Percentiles rank a stretch among this genome's conserved stretches.
phyloP scores from a whole-genome alignment of 371 early-diverging fungal genomes.

The Mortierella sp. region DNA sequence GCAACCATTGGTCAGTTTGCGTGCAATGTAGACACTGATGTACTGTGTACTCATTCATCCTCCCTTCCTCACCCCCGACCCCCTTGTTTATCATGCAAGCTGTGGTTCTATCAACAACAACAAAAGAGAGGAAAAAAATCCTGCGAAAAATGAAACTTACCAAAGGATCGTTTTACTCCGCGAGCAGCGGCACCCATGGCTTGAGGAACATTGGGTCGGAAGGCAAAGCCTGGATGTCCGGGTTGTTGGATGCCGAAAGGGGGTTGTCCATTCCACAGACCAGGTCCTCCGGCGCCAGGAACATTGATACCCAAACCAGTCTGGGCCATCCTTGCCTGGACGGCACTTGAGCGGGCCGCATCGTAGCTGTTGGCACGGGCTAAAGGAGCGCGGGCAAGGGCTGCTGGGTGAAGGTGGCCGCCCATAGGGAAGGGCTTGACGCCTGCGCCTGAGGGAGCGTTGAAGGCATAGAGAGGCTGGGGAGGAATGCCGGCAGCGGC shows the following conservation, averaged over 20 bases:
- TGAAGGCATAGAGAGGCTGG: constrained; percentile 41
- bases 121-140: background rate
- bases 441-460: constrained; percentile 19
- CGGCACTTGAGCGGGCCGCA: constrained; percentile 36
- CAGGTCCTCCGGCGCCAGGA: constrained; percentile 42
- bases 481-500: constrained; percentile 52
- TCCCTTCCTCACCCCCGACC: background rate
- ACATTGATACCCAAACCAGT: constrained; percentile 56
- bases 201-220: constrained; percentile 46
- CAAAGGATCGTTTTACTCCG: constrained; percentile 54
- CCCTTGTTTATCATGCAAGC: background rate
- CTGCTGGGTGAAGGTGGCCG: constrained; percentile 48
- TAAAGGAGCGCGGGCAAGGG: constrained; percentile 43
- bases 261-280: constrained; percentile 37
- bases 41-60: background rate
- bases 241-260: constrained; percentile 44
- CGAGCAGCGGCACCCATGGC: constrained; percentile 45
- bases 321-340: constrained; percentile 43
- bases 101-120: background rate
- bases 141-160: constrained; percentile 19
- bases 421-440: constrained; percentile 43
- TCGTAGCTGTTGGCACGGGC: constrained; percentile 50
- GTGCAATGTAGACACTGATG: background rate
- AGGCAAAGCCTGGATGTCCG: constrained; percentile 49
- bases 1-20: background rate